phyloP scores from a whole-genome alignment of 1,284 basidiomycete genomes.

The Ustilago trichophora region DNA sequence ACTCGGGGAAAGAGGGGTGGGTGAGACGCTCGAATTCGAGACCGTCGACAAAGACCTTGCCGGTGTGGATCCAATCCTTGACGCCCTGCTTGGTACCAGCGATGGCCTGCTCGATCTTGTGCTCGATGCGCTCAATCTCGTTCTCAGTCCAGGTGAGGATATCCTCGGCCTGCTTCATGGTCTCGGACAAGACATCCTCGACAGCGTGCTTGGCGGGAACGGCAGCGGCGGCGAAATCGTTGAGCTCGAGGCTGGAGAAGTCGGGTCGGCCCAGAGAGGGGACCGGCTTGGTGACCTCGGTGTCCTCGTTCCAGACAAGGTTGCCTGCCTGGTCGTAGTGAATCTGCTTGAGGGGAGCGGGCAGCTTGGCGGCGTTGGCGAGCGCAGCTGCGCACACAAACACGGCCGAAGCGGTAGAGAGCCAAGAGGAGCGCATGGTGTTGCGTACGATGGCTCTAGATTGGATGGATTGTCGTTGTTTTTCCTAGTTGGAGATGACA shows the following conservation, averaged over 20 bases:
- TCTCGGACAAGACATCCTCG: slow-evolving; percentile 66
- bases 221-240: slow-evolving; percentile 24
- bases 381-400: slow-evolving; percentile 55
- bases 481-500: not conserved
- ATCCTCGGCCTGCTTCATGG: slow-evolving; percentile 51
- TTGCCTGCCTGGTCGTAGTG: slow-evolving; percentile 52
- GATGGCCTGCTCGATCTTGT: slow-evolving; percentile 37
- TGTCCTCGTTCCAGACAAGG: slow-evolving; percentile 51
- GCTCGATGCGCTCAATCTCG: slow-evolving; percentile 46
- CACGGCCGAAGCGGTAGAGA: slow-evolving; percentile 53
- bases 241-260: slow-evolving; percentile 43
- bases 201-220: slow-evolving; percentile 69
- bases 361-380: slow-evolving; percentile 44
- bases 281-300: slow-evolving; percentile 7
- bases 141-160: slow-evolving; percentile 65
- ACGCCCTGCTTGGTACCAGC: slow-evolving; percentile 36
- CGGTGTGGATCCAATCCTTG: slow-evolving; percentile 49
- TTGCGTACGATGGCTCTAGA: not conserved
- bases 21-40: slow-evolving; percentile 74
- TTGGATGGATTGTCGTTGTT: not conserved
- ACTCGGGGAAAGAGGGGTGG: slow-evolving; percentile 75
- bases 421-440: slow-evolving; percentile 58
- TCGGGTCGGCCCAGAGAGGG: slow-evolving; percentile 51
- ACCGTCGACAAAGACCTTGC: slow-evolving; percentile 67
- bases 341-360: slow-evolving; percentile 50